Evolutionary conservation across 805 yeast genomes (phyloP), one percentile per base, ranked within the genome.

Genomic region (Candida namnaoensis): DNA sequence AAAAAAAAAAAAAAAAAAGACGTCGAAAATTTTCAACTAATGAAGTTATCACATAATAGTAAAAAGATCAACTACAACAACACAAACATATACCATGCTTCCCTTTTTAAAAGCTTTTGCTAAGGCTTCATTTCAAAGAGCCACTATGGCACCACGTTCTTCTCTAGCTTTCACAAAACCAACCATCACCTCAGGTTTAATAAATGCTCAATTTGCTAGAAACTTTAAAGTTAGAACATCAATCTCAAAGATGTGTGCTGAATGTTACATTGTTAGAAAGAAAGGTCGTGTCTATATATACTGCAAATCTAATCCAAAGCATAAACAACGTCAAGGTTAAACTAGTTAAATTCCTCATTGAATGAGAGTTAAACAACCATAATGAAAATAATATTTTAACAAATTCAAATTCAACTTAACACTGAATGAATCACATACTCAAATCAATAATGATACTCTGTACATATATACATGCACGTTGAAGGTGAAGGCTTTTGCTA

Each of bases 251-350:
- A 83, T 87, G 65, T 93, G 99, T 62, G 72, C 82, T 34, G 93
- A 87, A 60, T 93, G 99, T 62, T 84, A 82, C 52, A 71, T 87
- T 64, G 96, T 93, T 10, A 83, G 95, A 65, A 82, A 98, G 64
- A 93, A 90, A 66, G 99, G 99, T 35, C 74, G 93, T 55, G 91
- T 90, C 11, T 88, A 87, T 50, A 95, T 93, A 34, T 82, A 86
- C 59, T 91, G 99, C 72, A 93, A 90, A 62, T 72, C 93, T 38
- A 87, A 90, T 60, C 88, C 88, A 47, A 88, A 87, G 60, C 98
- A 90, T 65, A 90, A 90, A 65, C 97, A 90, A 65, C 86, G 95
- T 63, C 96, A 87, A 63, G 87, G 87, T 52, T 81, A 60, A 58
- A 19, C 11, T 15, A 24, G 7, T 30, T 11, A 7, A 9, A 7